These are phyloP conservation scores for Chloris gayana DNA, from an alignment of 176 grass and related monocot species.

Conservation along the genomic window DNA sequence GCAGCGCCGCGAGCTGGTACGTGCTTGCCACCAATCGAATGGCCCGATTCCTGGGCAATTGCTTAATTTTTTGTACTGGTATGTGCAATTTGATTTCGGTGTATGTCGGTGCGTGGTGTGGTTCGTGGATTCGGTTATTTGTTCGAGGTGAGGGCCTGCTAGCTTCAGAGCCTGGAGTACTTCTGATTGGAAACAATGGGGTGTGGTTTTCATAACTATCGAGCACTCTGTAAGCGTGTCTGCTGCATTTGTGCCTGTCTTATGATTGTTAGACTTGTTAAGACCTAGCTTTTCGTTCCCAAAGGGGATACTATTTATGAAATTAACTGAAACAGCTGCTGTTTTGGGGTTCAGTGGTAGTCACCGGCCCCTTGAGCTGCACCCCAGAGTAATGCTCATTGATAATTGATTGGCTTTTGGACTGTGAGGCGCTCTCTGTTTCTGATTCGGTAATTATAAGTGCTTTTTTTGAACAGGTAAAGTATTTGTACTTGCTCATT, in stretches of 20 bases:
- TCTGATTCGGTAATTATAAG: neutral
- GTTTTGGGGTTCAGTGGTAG: neutral
- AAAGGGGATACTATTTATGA: neutral
- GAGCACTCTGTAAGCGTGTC: neutral
- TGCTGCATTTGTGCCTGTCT: neutral
- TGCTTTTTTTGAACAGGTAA: too few relatives aligned
- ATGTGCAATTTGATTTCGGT: slow-evolving; percentile 17
- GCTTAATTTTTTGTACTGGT: neutral
- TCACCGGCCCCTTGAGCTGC: neutral
- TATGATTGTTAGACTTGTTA: slow-evolving; percentile 32
- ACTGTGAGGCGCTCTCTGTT: neutral
- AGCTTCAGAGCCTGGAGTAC: neutral
- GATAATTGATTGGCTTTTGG: slow-evolving; percentile 2
- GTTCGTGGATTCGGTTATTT: neutral
- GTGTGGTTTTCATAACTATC: neutral
- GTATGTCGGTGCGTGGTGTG: neutral
- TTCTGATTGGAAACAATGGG: neutral
- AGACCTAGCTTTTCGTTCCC: neutral
- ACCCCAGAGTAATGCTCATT: neutral
- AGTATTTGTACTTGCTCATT: neutral
- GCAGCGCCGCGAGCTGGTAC: slow-evolving; percentile 83
- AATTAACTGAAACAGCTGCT: neutral
- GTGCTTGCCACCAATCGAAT: neutral
- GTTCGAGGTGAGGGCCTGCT: neutral
- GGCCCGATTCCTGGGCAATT: neutral